These are phyloP conservation scores for Pseudogymnoascus sp. DNA, from an alignment of 2,329 filamentous ascomycete species.

Conservation along the genomic window DNA sequence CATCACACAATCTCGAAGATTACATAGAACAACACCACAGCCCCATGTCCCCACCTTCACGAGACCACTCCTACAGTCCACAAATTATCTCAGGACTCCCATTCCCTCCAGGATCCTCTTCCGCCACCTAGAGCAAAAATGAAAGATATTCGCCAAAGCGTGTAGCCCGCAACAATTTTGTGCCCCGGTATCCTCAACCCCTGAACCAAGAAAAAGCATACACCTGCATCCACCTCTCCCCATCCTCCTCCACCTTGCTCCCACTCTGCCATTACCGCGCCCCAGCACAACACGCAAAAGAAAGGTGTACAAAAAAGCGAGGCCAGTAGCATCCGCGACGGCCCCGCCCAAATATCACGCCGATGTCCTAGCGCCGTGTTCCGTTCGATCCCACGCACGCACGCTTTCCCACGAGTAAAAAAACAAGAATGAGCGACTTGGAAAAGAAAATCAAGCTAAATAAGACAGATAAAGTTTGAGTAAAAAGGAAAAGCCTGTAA, in stretches of 20 bases:
- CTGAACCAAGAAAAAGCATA: neutral
- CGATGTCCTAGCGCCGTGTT: neutral
- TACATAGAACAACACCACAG: neutral
- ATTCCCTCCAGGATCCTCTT: neutral
- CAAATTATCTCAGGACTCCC: neutral
- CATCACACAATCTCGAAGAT: neutral
- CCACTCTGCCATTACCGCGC: neutral
- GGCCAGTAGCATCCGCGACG: neutral
- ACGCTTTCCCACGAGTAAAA: neutral
- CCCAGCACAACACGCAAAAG: neutral
- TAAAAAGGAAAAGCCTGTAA: slow-evolving; percentile 1
- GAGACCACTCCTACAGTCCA: neutral
- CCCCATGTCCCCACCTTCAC: neutral
- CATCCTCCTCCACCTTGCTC: neutral
- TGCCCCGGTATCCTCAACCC: neutral
- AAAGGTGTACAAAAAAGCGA: slow-evolving; percentile 1
- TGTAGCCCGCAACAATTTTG: neutral
- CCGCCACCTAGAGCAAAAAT: neutral
- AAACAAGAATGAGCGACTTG: neutral
- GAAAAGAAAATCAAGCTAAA: neutral
- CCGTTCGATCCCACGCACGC: neutral
- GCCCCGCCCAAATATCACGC: neutral
- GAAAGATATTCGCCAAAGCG: neutral
- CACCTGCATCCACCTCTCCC: neutral
- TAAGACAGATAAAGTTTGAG: neutral